A percentile compares a stretch with the other conserved stretches of the same genome.
Conservation (phyloP, 495 filamentous ascomycete species). For the Penicillium paxilli region DNA sequence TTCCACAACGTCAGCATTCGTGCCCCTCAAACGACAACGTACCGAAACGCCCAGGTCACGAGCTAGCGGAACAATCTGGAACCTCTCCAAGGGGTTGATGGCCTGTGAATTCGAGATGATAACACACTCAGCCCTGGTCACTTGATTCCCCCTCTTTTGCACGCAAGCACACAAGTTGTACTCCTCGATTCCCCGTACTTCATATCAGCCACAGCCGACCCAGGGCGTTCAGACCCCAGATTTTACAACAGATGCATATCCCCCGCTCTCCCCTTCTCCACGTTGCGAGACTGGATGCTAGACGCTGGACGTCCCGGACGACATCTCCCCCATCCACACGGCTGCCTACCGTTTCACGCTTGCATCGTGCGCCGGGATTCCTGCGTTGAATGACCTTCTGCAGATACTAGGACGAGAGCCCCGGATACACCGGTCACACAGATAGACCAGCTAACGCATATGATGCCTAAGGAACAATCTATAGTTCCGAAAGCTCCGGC, state of each 20-base stretch:
- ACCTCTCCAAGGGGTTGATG: neutral
- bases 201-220: conserved; percentile 8
- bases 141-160: neutral
- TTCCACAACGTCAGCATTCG: conserved; percentile 5
- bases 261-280: neutral
- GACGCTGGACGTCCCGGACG: neutral
- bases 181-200: neutral
- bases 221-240: conserved; percentile 3
- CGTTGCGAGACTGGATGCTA: neutral
- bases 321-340: neutral
- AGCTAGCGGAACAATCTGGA: conserved; percentile 6
- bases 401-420: conserved; percentile 10
- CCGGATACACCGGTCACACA: conserved; percentile 8
- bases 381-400: conserved; percentile 13
- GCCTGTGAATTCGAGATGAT: no score
- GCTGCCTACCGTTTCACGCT: conserved; percentile 6
- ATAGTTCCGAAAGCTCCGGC: conserved; percentile 23
- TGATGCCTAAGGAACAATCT: conserved; percentile 7
- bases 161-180: neutral
- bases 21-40: conserved; percentile 2
- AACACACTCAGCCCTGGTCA: no score
- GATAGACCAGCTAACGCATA: conserved; percentile 10
- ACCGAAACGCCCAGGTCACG: conserved; percentile 1
- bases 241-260: conserved; percentile 2
- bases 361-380: conserved; percentile 12